Percentiles rank a stretch among this genome's conserved stretches.
phyloP scores from a whole-genome alignment of 2,329 filamentous ascomycete species.

The Pseudogymnoascus sp. region DNA sequence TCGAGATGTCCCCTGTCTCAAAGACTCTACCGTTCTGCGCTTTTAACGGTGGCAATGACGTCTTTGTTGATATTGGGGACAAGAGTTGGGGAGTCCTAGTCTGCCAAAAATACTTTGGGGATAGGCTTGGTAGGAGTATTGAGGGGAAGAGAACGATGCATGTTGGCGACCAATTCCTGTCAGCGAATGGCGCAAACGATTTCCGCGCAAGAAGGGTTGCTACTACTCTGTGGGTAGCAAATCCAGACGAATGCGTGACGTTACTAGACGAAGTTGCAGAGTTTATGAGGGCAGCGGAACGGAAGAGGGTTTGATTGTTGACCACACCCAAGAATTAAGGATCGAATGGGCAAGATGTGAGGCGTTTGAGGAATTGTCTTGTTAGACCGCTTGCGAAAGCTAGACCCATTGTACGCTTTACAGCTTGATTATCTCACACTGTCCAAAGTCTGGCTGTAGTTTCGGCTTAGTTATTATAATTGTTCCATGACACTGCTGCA shows the following conservation, averaged over 20 bases:
- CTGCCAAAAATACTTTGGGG: conserved; percentile 82
- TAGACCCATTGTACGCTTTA: neutral
- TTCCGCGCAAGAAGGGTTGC: conserved; percentile 90
- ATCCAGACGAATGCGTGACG: conserved; percentile 80
- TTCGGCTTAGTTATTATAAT: neutral
- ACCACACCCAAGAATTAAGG: neutral
- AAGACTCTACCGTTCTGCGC: conserved; percentile 78
- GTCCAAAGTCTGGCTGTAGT: neutral
- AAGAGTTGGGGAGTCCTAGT: conserved; percentile 93
- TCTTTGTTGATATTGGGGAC: conserved; percentile 97
- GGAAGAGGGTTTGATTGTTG: conserved; percentile 5
- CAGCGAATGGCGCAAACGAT: conserved; percentile 80
- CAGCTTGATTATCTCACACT: neutral
- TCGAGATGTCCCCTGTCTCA: conserved; percentile 71
- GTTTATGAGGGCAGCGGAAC: conserved; percentile 28
- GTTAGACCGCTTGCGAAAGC: neutral
- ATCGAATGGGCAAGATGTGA: neutral
- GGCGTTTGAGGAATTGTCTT: neutral
- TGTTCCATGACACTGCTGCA: neutral
- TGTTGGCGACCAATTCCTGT: conserved; percentile 94
- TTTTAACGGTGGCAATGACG: conserved; percentile 95
- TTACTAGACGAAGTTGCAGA: conserved; percentile 73
- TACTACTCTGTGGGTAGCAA: conserved; percentile 96
- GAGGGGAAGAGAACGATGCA: conserved; percentile 75
- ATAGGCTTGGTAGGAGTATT: conserved; percentile 36